phyloP scores from a whole-genome alignment of 2,329 filamentous ascomycete species.

The Diplodia intermedia region DNA sequence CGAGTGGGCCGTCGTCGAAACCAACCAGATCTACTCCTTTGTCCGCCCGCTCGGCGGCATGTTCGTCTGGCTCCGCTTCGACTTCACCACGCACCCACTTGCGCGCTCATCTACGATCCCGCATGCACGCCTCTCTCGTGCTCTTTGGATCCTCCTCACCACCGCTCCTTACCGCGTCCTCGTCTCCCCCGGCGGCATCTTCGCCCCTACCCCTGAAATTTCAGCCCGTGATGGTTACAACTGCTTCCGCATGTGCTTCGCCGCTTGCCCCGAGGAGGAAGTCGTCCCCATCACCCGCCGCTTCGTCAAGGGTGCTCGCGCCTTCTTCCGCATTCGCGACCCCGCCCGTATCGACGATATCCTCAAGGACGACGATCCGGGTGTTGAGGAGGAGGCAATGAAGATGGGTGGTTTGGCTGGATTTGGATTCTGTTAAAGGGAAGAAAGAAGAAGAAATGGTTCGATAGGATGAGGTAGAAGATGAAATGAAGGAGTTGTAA shows the following conservation, averaged over 20 bases:
- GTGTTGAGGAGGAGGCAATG: not conserved
- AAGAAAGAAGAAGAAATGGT: not conserved
- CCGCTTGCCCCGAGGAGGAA: constrained; percentile 76
- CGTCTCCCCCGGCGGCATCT: constrained; percentile 74
- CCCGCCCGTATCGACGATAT: constrained; percentile 70
- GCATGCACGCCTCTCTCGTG: constrained; percentile 64
- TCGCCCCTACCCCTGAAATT: constrained; percentile 71
- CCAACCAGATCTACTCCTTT: constrained; percentile 76
- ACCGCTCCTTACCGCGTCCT: constrained; percentile 73
- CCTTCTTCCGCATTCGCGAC: constrained; percentile 79
- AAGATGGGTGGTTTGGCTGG: constrained; percentile 18
- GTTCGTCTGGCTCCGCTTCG: constrained; percentile 84
- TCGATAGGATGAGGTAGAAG: not conserved
- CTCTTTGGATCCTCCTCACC: constrained; percentile 75
- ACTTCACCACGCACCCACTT: constrained; percentile 76
- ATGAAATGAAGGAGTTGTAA: not conserved
- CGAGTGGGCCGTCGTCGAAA: constrained; percentile 79
- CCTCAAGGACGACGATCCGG: constrained; percentile 49
- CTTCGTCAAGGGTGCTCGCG: constrained; percentile 71
- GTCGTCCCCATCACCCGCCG: constrained; percentile 67
- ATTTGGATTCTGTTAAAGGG: constrained; percentile 25
- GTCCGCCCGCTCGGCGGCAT: constrained; percentile 84
- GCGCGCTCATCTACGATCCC: constrained; percentile 57
- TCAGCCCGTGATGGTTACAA: constrained; percentile 67
- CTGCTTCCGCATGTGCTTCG: constrained; percentile 83